Conservation (phyloP, 306 rosid genomes). For the Dalbergia oliveri region DNA sequence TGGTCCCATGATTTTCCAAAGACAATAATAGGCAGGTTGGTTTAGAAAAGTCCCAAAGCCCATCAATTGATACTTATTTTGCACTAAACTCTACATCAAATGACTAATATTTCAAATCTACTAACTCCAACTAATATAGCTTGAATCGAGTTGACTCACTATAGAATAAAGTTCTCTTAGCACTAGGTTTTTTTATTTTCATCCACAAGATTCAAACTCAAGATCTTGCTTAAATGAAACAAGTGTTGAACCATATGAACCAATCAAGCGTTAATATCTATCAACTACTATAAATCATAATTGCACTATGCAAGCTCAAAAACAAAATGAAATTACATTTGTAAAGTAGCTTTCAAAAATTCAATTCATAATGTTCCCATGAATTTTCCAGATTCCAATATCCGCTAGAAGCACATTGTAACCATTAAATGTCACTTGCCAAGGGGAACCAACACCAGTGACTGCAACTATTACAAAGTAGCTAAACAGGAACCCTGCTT, state of each 20-base stretch:
- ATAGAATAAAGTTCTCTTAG: too few relatives aligned
- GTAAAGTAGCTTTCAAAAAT: background rate
- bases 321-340: conserved; percentile 29
- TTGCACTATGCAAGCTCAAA: background rate
- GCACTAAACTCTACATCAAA: too few relatives aligned
- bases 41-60: conserved; percentile 3
- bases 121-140: too few relatives aligned
- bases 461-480: conserved; percentile 18
- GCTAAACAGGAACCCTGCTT: conserved; percentile 15
- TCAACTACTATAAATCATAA: background rate
- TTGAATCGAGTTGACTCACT: too few relatives aligned
- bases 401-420: background rate
- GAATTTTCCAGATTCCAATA: background rate
- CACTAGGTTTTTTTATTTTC: too few relatives aligned
- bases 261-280: background rate
- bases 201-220: too few relatives aligned
- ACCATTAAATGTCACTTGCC: conserved; percentile 5
- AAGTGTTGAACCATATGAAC: too few relatives aligned
- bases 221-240: too few relatives aligned
- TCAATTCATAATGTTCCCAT: conserved; percentile 4
- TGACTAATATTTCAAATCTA: too few relatives aligned
- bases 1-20: background rate
- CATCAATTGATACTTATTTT: too few relatives aligned
- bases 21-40: background rate
- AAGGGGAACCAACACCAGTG: conserved; percentile 19